Base-by-base conservation (phyloP, 192 early-diverging fungal species). In the Cetraspora pellucida region DNA sequence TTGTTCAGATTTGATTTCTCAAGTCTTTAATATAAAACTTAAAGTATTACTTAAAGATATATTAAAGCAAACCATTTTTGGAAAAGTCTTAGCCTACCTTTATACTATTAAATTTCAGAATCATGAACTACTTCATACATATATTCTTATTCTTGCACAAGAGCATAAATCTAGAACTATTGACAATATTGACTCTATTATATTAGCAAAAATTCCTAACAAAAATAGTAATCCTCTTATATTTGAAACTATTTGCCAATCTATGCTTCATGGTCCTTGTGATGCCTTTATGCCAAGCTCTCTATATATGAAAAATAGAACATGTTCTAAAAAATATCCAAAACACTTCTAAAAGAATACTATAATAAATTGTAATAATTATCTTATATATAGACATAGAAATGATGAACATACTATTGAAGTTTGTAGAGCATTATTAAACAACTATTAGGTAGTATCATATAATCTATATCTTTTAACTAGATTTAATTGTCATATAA, bases 51-150 rank as follows among this genome's bases (percentile, higher is more conserved):
- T 80, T 17, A 6, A 72, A 14, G 79, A 81, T 31, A n/a, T 83
- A 2, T 13, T 25, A 60, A 73, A 74, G 2, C 57, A 77, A 1
- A 0, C 69, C 30, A 5, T 37, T 37, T 37, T 79, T 43, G 78
- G 82, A 19, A 80, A 70, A 50, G 78, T 80, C 2, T 57, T 81
- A 9, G 81, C 64, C 11, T 67, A 73, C 14, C 74, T 80, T 21
- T 66, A 67, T 52, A 76, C 78, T 1, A 75, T 85, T 28, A 80
- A 85, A 46, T 85, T 82, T 60, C 81, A 82, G 47, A 85, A 82
- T 31, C 72, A 81, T 13, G 83, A 79, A 19, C 31, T 85, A 13
- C 78, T 80, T 70, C 84, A 85, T 72, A 77, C 67, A 3, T 81
- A 85, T 30, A 81, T 82, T 1, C 70, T 81, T 8, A 82, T 82